These are phyloP conservation scores for Batkoa obscura DNA, from an alignment of 371 early-diverging fungal species.

Conservation along the genomic window DNA sequence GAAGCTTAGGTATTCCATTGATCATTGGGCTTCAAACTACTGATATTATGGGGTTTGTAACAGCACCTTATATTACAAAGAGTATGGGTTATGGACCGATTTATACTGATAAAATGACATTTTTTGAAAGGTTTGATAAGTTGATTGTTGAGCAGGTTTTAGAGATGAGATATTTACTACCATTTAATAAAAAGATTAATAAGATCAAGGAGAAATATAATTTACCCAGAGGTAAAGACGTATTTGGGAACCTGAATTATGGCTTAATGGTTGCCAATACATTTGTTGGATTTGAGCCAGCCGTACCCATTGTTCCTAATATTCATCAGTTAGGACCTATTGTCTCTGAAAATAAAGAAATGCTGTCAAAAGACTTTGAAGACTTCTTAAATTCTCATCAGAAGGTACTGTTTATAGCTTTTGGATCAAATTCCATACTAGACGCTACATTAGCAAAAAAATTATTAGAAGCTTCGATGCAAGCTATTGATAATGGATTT, in stretches of 20 bases:
- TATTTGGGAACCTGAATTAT: not conserved
- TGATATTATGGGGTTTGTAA: not conserved
- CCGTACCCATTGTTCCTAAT: not conserved
- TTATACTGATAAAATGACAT: not conserved
- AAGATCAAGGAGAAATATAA: not conserved
- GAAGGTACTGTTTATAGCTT: not conserved
- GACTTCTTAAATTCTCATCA: conserved; percentile 1
- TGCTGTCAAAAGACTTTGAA: not conserved
- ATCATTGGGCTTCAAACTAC: not conserved
- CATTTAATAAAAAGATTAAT: not conserved
- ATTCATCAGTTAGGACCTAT: not conserved
- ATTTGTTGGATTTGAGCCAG: not conserved
- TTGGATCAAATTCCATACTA: not conserved
- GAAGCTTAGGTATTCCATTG: not conserved
- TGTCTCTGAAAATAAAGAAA: not conserved
- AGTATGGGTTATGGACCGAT: not conserved
- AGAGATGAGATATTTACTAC: not conserved
- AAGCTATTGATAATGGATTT: not conserved
- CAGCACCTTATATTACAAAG: not conserved
- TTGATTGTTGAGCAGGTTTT: not conserved
- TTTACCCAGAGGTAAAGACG: not conserved
- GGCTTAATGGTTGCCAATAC: not conserved
- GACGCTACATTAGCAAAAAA: not conserved
- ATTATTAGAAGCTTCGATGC: not conserved
- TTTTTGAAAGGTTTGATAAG: not conserved